Base-by-base conservation (phyloP, 441 rosid genomes). In the Adansonia madagascariensis region DNA sequence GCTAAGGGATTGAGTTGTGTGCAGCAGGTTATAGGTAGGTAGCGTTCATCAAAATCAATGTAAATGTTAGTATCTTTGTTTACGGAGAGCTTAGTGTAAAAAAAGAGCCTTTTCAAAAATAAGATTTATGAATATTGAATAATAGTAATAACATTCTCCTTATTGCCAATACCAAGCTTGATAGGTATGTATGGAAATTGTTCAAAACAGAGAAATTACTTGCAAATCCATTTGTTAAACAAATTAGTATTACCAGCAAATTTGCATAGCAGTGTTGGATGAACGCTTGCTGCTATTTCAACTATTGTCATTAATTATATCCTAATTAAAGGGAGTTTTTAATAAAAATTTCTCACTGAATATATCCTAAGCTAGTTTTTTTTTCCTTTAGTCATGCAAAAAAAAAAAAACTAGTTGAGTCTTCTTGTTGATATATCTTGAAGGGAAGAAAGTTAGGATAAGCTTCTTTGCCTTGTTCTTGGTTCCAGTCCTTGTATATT, bases 41-140 rank as follows among this genome's bases (percentile, higher is more conserved):
- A 60, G 64, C 46, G 39, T 75, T 52, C 39, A 57, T 20, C 8
- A 18, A 73, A 62, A n/a, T 39, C 20, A 62, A 8, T 75, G 67
- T 72, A 71, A 39, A 66, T 77, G 75, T 60, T 68, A 57, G 1
- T 31, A 12, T 61, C 17, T 24, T 12, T 61, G 9, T 27, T 12
- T 27, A 27, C 5, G 2, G 49, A 64, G 49, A 8, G 47, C 68
- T 63, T 63, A 15, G 20, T 14, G 46, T 63, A 14, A 63, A 62
- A 63, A 14, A 14, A 14, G 46, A 35, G 67, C 6, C 15, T 62
- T n/a, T 62, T 62, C 15, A 43, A 12, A 5, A 27, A 27, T 61
- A 61, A 62, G 67, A 61, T 27, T 31, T 62, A 11, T 22, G 44
- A 62, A 62, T 14, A 27, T 35, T 35, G 41, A 35, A 35, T 35